Evolutionary conservation across 345 rosid species (phyloP), one percentile per base, ranked within the genome.

Genomic region (Eucalyptus cloeziana): DNA sequence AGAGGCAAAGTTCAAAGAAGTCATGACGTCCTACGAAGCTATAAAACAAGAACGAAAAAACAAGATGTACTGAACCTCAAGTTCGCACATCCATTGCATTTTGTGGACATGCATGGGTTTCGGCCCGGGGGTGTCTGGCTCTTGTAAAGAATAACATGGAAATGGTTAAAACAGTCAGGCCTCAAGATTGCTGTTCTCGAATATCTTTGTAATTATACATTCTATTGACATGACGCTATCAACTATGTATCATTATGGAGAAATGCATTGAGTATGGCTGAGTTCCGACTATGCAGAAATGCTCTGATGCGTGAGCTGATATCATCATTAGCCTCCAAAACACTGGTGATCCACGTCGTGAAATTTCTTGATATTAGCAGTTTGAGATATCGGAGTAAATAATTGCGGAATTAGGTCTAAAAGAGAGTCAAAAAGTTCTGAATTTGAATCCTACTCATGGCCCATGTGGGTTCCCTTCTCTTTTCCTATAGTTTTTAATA

Each of bases 1-100:
- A 3, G 99, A 96, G 94, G 96, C 94, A 30, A 97, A 95, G 93
- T 97, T 97, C 93, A 97, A 97, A 92, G 99, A 97, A 91, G 97
- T 96, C 21, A 95, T 97, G 95, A 86, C 87, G 43, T 96, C 99
- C 17, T 97, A 97, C 43, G 99, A 97, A 92, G 97, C 99, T 79
- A 94, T 96, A 87, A 96, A 96, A 92, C 90, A 92, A 86, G 98
- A 97, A 93, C 94, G 96, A 71, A 94, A 37, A 44, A 40, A 76
- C 85, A 76, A 40, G 27, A 40, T 76, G 85, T 76, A 40, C 27
- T 76, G 85, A 76, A 40, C 85, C 30, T 21, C 14, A 40, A 76
- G 85, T 76, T 76, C 85, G 7, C 47, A 37, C 83, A 12, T 30
- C 47, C 43, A 6, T 40, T 25, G 14, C 30, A 40, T 76, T 64